Evolutionary conservation across 163 green algal species (phyloP).

Genomic region (Scenedesmus sp.): DNA sequence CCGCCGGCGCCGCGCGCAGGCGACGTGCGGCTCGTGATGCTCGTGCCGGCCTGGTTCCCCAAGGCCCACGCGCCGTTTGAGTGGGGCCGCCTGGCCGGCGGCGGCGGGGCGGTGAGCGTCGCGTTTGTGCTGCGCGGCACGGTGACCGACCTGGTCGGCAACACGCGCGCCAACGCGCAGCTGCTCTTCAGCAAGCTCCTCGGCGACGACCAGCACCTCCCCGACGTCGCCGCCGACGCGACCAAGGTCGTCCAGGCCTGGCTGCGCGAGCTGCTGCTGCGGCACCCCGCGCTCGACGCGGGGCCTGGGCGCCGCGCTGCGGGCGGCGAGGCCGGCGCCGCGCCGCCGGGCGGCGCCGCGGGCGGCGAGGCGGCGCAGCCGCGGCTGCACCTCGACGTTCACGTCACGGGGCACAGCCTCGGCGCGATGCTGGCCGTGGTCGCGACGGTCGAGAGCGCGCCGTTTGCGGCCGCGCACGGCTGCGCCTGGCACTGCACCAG

Average conservation of each 20-base stretch:
- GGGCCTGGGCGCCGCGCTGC: not conserved
- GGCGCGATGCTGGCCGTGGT: constrained; percentile 36
- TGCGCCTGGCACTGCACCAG: constrained; percentile 34
- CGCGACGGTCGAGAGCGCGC: constrained; percentile 29
- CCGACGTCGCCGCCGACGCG: constrained; percentile 34
- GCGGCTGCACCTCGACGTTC: constrained; percentile 28
- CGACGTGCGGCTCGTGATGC: constrained; percentile 14
- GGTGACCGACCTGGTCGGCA: constrained; percentile 43
- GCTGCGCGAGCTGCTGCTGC: constrained; percentile 33
- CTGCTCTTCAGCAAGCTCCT: constrained; percentile 41
- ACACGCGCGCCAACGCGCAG: constrained; percentile 47
- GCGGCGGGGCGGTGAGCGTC: constrained; percentile 13
- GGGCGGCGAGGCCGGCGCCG: too few species aligned
- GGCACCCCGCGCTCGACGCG: constrained; percentile 26
- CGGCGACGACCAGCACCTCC: constrained; percentile 39
- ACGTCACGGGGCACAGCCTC: constrained; percentile 40
- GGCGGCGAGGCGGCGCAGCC: not conserved
- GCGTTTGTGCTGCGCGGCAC: constrained; percentile 46
- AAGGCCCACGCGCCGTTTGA: constrained; percentile 43
- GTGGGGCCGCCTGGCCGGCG: constrained; percentile 23
- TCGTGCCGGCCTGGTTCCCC: constrained; percentile 42
- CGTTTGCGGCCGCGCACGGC: constrained; percentile 27
- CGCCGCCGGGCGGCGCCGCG: too few species aligned
- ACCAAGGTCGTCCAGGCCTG: constrained; percentile 41
- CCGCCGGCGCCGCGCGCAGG: not conserved